Evolutionary conservation across 108 stramenopile genomes (phyloP).

Genomic region (Fragilariopsis cylindrus): DNA sequence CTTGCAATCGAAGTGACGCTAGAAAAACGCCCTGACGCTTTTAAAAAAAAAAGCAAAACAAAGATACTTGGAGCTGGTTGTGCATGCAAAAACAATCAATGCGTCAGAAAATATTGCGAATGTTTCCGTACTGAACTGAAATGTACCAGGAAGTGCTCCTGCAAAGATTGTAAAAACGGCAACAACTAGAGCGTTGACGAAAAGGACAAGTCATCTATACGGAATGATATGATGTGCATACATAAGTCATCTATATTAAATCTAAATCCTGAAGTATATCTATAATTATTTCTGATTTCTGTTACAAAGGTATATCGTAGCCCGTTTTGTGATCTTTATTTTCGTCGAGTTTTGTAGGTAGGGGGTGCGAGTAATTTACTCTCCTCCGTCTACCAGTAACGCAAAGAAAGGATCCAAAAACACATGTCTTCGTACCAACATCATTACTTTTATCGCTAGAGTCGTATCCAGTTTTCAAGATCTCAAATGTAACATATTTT

Average conservation of each 20-base stretch:
- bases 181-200: not conserved
- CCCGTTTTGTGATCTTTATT: no score
- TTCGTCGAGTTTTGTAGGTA: no score
- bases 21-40: slow-evolving; percentile 60
- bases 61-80: slow-evolving; percentile 72
- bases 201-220: not conserved
- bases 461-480: slow-evolving; percentile 19
- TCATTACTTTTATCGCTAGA: not conserved
- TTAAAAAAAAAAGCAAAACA: slow-evolving; percentile 36
- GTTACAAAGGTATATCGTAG: no score
- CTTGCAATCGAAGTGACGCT: slow-evolving; percentile 42
- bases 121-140: slow-evolving; percentile 72
- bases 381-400: slow-evolving; percentile 1
- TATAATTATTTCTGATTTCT: no score
- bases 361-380: not conserved
- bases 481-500: slow-evolving; percentile 16
- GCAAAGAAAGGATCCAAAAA: not conserved
- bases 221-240: not conserved
- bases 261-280: no score
- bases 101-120: slow-evolving; percentile 88
- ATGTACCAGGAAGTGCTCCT: slow-evolving; percentile 58
- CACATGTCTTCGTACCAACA: not conserved
- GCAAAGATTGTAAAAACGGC: slow-evolving; percentile 48
- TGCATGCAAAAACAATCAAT: slow-evolving; percentile 79
- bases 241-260: no score